These are phyloP conservation scores for Ambrosiella xylebori DNA, from an alignment of 2,329 filamentous ascomycete species.

Conservation along the genomic window DNA sequence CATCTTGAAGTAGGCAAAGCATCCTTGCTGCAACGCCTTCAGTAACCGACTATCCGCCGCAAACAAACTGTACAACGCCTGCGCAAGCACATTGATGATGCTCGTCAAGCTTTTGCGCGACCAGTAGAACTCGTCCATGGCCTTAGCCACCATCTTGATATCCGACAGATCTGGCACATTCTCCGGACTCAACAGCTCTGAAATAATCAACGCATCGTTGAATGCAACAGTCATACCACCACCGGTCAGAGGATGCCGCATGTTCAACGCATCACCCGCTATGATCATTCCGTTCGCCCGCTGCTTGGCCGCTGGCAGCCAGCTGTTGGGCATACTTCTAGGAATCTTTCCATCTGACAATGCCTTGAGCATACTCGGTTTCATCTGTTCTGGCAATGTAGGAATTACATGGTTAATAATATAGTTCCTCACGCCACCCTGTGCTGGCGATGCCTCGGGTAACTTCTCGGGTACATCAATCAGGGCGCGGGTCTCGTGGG, in stretches of 20 bases:
- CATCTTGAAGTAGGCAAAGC: slow-evolving; percentile 80
- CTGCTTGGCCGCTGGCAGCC: slow-evolving; percentile 59
- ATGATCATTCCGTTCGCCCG: slow-evolving; percentile 48
- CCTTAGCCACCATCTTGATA: slow-evolving; percentile 43
- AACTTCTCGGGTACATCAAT: slow-evolving; percentile 72
- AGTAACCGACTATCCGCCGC: slow-evolving; percentile 68
- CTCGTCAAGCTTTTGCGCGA: slow-evolving; percentile 61
- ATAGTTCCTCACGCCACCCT: slow-evolving; percentile 73
- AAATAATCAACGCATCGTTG: slow-evolving; percentile 71
- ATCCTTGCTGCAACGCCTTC: slow-evolving; percentile 67
- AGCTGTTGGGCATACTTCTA: slow-evolving; percentile 84
- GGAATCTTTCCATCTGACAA: slow-evolving; percentile 64
- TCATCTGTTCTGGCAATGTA: slow-evolving; percentile 52
- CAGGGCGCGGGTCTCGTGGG: slow-evolving; percentile 78
- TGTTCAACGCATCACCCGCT: slow-evolving; percentile 91
- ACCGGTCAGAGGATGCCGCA: slow-evolving; percentile 95
- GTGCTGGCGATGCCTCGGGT: slow-evolving; percentile 52
- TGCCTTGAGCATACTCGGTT: slow-evolving; percentile 56
- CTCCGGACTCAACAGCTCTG: slow-evolving; percentile 53
- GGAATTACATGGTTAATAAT: slow-evolving; percentile 66
- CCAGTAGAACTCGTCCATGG: slow-evolving; percentile 72
- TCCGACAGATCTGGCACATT: slow-evolving; percentile 53
- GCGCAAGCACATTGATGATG: slow-evolving; percentile 95
- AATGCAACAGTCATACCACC: slow-evolving; percentile 97
- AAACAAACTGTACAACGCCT: slow-evolving; percentile 82